Evolutionary conservation across 2,329 filamentous ascomycete genomes (phyloP), one percentile per base, ranked within the genome.

Genomic region (Akanthomyces dipterigenus): DNA sequence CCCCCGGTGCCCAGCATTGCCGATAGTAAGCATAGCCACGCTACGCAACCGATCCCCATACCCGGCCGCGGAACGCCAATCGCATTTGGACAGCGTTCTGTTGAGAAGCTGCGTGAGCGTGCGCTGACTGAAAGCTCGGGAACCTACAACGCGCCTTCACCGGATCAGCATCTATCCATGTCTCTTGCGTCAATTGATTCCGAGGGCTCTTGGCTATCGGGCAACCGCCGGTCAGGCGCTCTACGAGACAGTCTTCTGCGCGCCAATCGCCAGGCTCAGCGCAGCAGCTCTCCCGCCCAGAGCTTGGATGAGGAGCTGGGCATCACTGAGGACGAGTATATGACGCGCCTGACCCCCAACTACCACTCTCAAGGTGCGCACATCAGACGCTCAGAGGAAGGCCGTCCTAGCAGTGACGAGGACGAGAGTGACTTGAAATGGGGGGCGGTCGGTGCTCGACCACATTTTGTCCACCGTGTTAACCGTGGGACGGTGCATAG

Each of bases 111-210:
- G 24, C 65, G 56, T n/a, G 56, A 59, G 36, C 31, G 46, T 12
- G 46, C 45, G 2, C 20, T 51, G 48, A 34, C 38, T 2, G 56
- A 43, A 34, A 38, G 38, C n/a, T 55, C 40, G 8, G 48, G n/a
- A 16, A 51, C 34, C 31, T 67, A 66, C 46, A 65, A 60, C 20
- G 66, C 68, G 4, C 68, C 69, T 24, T 86, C 82, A 5, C 85
- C 79, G 20, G 87, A 81, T 66, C 81, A 77, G 40, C 82, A 92
- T 69, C 79, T 92, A 70, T 91, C 92, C 34, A 88, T 93, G 72
- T 98, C 93, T 0, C 81, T 98, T 20, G 95, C 92, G 2, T 97
- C 93, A 0, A 91, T 98, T 63, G 95, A 97, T 70, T 97, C 93
- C 0, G 95, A 99, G 76, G 95, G 85, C 5, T 97, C 93, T 0